These are phyloP conservation scores for Sedum album DNA, from an alignment of 164 flowering plant species.

Conservation along the genomic window DNA sequence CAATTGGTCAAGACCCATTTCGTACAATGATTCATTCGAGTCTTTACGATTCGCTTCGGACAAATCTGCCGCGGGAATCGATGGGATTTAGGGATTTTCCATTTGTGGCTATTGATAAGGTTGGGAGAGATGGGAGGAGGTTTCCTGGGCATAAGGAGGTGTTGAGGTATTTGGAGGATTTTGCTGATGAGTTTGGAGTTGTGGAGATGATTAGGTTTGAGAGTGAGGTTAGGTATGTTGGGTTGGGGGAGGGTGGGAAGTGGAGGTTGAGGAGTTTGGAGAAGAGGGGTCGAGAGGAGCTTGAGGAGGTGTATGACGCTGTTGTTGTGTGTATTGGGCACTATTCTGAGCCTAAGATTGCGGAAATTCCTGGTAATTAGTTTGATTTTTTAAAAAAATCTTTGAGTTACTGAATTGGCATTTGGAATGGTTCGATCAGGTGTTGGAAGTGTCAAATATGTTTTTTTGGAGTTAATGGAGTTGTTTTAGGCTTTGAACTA, in stretches of 20 bases:
- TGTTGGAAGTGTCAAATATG: neutral
- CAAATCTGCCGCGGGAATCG: slow-evolving; percentile 68
- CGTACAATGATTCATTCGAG: slow-evolving; percentile 54
- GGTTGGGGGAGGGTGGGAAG: slow-evolving; percentile 36
- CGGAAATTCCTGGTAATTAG: slow-evolving; percentile 43
- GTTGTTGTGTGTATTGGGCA: slow-evolving; percentile 58
- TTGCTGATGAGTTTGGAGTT: slow-evolving; percentile 38
- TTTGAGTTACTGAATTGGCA: neutral
- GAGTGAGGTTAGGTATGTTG: slow-evolving; percentile 55
- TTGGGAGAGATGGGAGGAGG: slow-evolving; percentile 43
- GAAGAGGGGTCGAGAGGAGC: slow-evolving; percentile 14
- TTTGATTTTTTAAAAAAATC: neutral
- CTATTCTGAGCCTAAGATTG: slow-evolving; percentile 40
- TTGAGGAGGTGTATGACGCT: slow-evolving; percentile 41
- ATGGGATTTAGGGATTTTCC: slow-evolving; percentile 79
- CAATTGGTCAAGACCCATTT: slow-evolving; percentile 44
- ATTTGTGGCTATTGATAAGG: slow-evolving; percentile 24
- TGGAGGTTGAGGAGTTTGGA: slow-evolving; percentile 45
- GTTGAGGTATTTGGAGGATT: slow-evolving; percentile 45
- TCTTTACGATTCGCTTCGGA: slow-evolving; percentile 23
- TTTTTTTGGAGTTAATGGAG: neutral
- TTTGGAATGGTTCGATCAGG: neutral
- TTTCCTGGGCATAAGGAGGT: slow-evolving; percentile 78
- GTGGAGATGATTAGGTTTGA: slow-evolving; percentile 46
- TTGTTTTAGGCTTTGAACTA: neutral